These are phyloP conservation scores for Penicillium sp. DNA, from an alignment of 2,329 filamentous ascomycete genomes.

Conservation along the genomic window DNA sequence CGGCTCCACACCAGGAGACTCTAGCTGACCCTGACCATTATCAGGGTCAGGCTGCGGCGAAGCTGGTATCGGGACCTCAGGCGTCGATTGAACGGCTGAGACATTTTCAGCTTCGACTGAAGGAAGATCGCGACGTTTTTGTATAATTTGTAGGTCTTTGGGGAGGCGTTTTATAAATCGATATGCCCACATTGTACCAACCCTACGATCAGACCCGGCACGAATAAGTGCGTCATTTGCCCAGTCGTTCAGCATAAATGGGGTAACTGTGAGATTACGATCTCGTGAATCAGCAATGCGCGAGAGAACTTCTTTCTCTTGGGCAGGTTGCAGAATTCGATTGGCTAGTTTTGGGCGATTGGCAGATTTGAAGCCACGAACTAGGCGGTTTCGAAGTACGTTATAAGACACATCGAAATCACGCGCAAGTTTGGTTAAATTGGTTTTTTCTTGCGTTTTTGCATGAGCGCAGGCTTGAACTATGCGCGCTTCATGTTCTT, in stretches of 20 bases:
- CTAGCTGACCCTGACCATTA: too few species aligned
- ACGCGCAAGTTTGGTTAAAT: background rate
- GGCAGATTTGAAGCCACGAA: too few species aligned
- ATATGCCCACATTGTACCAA: background rate
- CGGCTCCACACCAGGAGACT: too few species aligned
- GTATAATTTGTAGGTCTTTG: too few species aligned
- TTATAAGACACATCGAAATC: background rate
- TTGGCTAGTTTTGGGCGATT: background rate
- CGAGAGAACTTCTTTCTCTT: background rate
- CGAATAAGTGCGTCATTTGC: background rate
- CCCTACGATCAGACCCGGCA: background rate
- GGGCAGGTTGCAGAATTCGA: background rate
- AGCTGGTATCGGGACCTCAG: too few species aligned
- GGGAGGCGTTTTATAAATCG: background rate
- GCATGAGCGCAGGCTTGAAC: background rate
- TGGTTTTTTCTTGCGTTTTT: background rate
- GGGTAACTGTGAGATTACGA: background rate
- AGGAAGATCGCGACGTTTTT: too few species aligned
- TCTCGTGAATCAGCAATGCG: background rate
- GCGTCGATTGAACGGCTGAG: too few species aligned
- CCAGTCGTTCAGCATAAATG: background rate
- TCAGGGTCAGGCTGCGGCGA: too few species aligned
- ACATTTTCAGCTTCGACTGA: too few species aligned
- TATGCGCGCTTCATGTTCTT: background rate
- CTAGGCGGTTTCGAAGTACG: background rate